Base-by-base conservation (phyloP, 2,329 filamentous ascomycete genomes). In the Penicillium sp. region DNA sequence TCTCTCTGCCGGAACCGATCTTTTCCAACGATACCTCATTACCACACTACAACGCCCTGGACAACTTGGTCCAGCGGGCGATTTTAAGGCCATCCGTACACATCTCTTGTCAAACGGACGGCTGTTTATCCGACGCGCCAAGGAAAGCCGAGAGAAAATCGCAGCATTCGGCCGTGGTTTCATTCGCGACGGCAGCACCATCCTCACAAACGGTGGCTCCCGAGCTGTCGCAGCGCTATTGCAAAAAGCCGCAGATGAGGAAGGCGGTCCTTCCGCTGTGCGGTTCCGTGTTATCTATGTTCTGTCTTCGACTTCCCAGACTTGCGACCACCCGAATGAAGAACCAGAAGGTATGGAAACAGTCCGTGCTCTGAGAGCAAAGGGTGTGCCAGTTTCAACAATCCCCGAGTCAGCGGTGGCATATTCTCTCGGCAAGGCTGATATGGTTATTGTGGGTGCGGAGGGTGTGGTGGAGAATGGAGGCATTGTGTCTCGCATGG, bases 401-500 rank as follows among this genome's bases (percentile, higher is more conserved):
- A 90, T 97, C 41, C 82, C 85, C 3, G 85, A 89, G 51, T 85
- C 86, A 5, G 88, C 88, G 3, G 85, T 91, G 9, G 91, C 90
- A 33, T 92, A 95, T 71, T 86, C 88, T 40, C 84, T 97, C 73
- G 81, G 84, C 16, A 86, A 85, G 70, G 87, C 94, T 14, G 85
- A 91, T 50, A 83, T 84, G 70, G 81, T 85, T 17, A 84, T 87
- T 61, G 83, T 87, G 1, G 85, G 85, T 42, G 77, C 85, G 1
- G 93, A 97, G 73, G 92, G 91, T 38, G 91, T 97, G 16, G 90
- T 95, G 19, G 90, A 96, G 69, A 96, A 96, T 69, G 94, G 94
- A 47, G 93, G 93, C 36, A 88, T 97, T 64, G 90, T 99, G 63
- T 93, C 89, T 25, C 82, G 92, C 46, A 84, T 97, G 76, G 93